Evolutionary conservation across 2,329 filamentous ascomycete genomes (phyloP).

Genomic region (Cladophialophora immunda): DNA sequence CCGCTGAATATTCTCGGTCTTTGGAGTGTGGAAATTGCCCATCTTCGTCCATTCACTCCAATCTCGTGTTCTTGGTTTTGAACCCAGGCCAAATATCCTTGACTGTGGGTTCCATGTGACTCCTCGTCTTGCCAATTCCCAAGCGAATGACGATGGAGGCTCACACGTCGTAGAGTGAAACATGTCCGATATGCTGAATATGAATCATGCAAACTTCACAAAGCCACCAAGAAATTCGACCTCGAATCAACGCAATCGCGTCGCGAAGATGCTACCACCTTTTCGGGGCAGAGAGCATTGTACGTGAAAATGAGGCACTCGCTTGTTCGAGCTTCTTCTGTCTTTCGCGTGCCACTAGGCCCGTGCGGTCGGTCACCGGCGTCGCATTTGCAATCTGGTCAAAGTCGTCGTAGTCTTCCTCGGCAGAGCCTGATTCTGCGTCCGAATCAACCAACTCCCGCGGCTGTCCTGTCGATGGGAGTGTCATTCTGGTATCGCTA

Average conservation of each 20-base stretch:
- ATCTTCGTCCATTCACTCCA: background rate
- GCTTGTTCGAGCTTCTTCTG: slow-evolving; percentile 60
- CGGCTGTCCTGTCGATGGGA: slow-evolving; percentile 20
- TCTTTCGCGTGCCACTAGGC: slow-evolving; percentile 70
- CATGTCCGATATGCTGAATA: background rate
- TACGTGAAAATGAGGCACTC: slow-evolving; percentile 60
- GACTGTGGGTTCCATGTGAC: too few species aligned
- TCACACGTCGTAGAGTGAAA: background rate
- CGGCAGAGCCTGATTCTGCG: slow-evolving; percentile 73
- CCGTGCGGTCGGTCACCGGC: slow-evolving; percentile 85
- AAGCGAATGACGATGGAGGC: background rate
- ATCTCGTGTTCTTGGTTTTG: background rate
- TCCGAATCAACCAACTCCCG: slow-evolving; percentile 65
- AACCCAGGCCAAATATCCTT: background rate
- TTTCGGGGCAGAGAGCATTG: slow-evolving; percentile 58
- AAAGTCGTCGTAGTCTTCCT: slow-evolving; percentile 75
- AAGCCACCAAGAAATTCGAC: background rate
- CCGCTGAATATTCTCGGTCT: background rate
- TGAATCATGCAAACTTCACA: background rate
- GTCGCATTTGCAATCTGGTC: slow-evolving; percentile 93
- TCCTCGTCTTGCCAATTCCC: background rate
- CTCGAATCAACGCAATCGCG: background rate
- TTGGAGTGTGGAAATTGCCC: background rate
- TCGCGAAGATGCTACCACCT: slow-evolving; percentile 50
- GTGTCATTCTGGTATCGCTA: slow-evolving; percentile 66